Percentiles rank a stretch among this genome's conserved stretches.
Evolutionary conservation across 1,284 basidiomycete genomes (phyloP).

Genomic region (Gymnopus androsaceus): DNA sequence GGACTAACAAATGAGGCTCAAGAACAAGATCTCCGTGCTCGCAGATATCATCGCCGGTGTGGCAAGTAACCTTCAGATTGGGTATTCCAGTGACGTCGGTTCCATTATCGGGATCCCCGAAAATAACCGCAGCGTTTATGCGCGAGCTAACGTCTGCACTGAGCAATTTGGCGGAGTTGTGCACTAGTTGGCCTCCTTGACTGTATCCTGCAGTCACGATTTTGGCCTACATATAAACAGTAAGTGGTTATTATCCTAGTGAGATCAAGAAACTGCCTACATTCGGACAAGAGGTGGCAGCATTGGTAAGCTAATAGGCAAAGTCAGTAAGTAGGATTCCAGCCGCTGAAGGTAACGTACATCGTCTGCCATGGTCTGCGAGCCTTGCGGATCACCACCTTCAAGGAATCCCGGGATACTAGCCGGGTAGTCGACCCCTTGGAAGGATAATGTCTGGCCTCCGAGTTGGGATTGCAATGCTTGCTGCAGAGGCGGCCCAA

Average conservation of each 20-base stretch:
- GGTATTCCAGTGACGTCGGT: conserved; percentile 11
- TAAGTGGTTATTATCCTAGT: too few species aligned
- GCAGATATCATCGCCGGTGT: conserved; percentile 16
- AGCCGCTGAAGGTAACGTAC: neutral
- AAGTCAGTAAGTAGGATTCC: neutral
- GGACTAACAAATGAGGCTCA: conserved; percentile 10
- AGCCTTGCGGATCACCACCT: conserved; percentile 12
- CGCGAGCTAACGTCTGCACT: conserved; percentile 1
- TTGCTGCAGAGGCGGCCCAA: conserved; percentile 7
- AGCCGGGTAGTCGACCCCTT: conserved; percentile 17
- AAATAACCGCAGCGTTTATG: conserved; percentile 20
- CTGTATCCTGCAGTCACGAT: conserved; percentile 20
- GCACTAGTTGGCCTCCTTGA: conserved; percentile 23
- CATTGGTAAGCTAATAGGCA: conserved; percentile 14
- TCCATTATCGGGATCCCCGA: conserved; percentile 20
- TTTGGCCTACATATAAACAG: conserved; percentile 10
- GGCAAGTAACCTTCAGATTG: conserved; percentile 13
- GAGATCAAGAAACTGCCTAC: conserved; percentile 6
- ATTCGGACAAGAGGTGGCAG: conserved; percentile 20
- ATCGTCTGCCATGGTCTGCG: conserved; percentile 13
- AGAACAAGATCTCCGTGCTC: conserved; percentile 10
- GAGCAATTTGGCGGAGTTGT: conserved; percentile 20
- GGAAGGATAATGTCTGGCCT: conserved; percentile 5
- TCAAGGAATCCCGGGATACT: conserved; percentile 13
- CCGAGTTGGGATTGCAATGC: conserved; percentile 2